Conservation (phyloP, 352 stramenopile species). For the Phytopythium boreale region DNA sequence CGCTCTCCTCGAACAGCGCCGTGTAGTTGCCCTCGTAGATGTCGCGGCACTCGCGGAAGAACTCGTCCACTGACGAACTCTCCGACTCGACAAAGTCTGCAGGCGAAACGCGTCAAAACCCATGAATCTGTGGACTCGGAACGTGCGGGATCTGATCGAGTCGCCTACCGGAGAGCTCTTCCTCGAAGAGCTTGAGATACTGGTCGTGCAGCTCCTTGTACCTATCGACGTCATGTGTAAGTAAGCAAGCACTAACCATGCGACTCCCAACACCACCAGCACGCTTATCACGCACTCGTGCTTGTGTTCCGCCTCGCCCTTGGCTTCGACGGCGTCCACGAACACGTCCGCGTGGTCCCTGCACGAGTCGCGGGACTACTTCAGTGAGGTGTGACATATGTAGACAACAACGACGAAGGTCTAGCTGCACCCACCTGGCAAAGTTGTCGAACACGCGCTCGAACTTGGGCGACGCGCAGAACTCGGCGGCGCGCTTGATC, state of each 20-base stretch:
- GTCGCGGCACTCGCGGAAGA: conserved; percentile 64
- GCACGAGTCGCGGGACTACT: not conserved
- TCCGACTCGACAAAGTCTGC: conserved; percentile 74
- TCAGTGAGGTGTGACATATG: not conserved
- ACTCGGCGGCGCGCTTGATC: conserved; percentile 62
- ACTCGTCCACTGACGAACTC: conserved; percentile 57
- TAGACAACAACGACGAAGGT: not conserved
- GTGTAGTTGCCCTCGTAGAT: conserved; percentile 59
- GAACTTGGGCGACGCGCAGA: conserved; percentile 71
- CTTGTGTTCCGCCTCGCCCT: conserved; percentile 74
- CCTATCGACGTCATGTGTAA: conserved; percentile 13
- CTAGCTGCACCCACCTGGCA: too few relatives aligned
- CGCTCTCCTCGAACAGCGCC: conserved; percentile 65
- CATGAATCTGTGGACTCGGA: not conserved
- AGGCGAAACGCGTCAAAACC: not conserved
- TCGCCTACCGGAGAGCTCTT: conserved; percentile 48
- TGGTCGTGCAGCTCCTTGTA: conserved; percentile 78
- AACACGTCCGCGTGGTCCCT: conserved; percentile 68
- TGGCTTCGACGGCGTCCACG: conserved; percentile 57
- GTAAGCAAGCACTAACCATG: not conserved
- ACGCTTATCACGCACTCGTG: conserved; percentile 39
- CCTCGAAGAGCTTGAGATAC: conserved; percentile 72
- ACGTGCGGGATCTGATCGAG: not conserved
- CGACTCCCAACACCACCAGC: not conserved
- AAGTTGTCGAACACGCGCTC: conserved; percentile 79